Base-by-base conservation (phyloP, 805 yeast species). In the Ogataea nitratoaversa region DNA sequence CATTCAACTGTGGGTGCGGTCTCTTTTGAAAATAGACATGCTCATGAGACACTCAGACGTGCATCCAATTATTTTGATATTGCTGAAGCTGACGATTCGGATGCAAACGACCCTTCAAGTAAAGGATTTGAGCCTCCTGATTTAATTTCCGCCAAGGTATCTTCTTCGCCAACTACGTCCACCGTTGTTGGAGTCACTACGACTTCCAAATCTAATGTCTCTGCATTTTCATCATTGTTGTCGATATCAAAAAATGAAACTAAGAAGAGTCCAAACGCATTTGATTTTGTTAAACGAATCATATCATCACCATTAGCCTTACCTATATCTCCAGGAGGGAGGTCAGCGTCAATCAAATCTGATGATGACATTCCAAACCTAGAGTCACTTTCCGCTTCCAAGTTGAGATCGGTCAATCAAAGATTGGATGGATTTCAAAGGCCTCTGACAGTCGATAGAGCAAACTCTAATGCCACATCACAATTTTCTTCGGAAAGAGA, bases 211-310 rank as follows among this genome's bases (percentile, higher is more conserved):
- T 56, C 68, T 1, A 62, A 62, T 36, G 59, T 66, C 25, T 65
- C 71, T 2, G 69, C 70, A 5, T 57, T 67, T 40, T 62, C 72
- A 0, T 57, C 71, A 2, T 48, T 68, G 30, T 47, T 68, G 17
- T 59, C 63, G 4, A 46, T 67, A 6, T 56, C 66, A 1, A 60
- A 63, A 32, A 57, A 51, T 8, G 49, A 52, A 1, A 47, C 42
- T 18, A 40, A 38, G 12, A 48, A 48, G 30, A 38, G 47, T 8
- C 52, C 57, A 2, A 49, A 52, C 12, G 56, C 65, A 1, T 50
- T 56, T 25, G 50, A 53, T 36, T 60, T 60, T 44, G 62, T 62
- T 11, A 61, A 46, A 35, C 48, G 63, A 30, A 61, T 62, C 38
- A 61, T 62, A 8, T 59, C 63, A 4, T 56, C 66, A 0, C 63